Base-by-base conservation (phyloP, 2,329 filamentous ascomycete species). In the Alternaria hordeiaustralica region DNA sequence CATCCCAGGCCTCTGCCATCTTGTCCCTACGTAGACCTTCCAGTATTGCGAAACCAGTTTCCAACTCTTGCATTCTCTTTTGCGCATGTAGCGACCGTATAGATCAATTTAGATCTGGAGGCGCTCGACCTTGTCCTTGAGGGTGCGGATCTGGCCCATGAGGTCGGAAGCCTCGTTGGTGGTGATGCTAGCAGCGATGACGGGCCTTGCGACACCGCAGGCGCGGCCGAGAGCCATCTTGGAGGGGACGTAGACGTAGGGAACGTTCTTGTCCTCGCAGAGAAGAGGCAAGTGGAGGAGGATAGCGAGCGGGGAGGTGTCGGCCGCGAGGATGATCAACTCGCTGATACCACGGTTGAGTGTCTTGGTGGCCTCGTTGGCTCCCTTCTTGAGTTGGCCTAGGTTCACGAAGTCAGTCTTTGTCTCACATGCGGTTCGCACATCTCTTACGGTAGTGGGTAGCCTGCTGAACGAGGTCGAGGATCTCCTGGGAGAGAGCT, bases 91-190 rank as follows among this genome's bases (percentile, higher is more conserved):
- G 11, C 21, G 11, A 15, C 15, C 21, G 3, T 6, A 8, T n/a
- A 7, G 12, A 15, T 13, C 23, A 6, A 2, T 47, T 64, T 83
- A 97, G 84, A 97, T 97, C 86, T 95, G 94, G 72, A 97, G 87
- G 75, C 94, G 89, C 87, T 98, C 95, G 60, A 98, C 92, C 89
- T 97, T 96, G 83, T 96, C 92, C 87, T 95, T 96, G 78, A 97
- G 86, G 70, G 90, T 87, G 75, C 92, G 88, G 82, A 98, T 97
- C 86, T 96, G 93, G 77, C 88, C 88, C 82, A 90, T 92, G 64
- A 98, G 86, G 82, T 65, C 62, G 46, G 82, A 74, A 33, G 78
- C 79, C 64, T 81, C 79, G 71, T 82, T 82, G 61, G 91, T 94
- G 71, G 93, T 97, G 83, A 98, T 97, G 76, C 87, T 90, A 66